Conservation (phyloP, 2,329 filamentous ascomycete genomes). For the Fusarium sp. region DNA sequence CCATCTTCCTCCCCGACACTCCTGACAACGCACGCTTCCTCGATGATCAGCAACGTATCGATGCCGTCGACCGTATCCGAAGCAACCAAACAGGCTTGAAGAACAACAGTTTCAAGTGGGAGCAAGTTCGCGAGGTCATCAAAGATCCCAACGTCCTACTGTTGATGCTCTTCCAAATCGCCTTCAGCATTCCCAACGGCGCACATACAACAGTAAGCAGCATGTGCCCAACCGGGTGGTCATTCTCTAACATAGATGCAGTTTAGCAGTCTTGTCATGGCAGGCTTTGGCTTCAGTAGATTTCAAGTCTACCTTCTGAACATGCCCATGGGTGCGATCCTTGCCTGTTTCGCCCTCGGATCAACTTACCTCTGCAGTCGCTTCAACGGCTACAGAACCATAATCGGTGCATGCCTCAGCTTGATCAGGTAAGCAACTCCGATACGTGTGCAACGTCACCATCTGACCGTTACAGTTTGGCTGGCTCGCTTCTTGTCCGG, state of each 20-base stretch:
- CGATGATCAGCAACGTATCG: constrained; percentile 15
- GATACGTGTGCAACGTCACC: fast-evolving
- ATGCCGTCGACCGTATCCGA: constrained; percentile 32
- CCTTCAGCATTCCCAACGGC: constrained; percentile 37
- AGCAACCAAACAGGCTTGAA: constrained; percentile 39
- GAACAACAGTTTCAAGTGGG: constrained; percentile 34
- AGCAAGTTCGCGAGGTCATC: constrained; percentile 36
- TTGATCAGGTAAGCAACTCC: constrained; percentile 26
- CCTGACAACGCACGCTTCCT: constrained; percentile 33
- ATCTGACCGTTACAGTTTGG: constrained; percentile 8
- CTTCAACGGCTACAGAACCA: constrained; percentile 30
- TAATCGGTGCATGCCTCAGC: constrained; percentile 29
- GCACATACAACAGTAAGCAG: constrained; percentile 33
- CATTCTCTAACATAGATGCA: background rate
- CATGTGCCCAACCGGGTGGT: fast-evolving
- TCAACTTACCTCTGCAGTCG: constrained; percentile 37
- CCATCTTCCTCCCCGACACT: constrained; percentile 32
- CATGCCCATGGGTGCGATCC: constrained; percentile 37
- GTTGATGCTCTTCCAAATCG: constrained; percentile 35
- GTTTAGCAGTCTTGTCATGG: constrained; percentile 42
- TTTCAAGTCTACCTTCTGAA: constrained; percentile 39
- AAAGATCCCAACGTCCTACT: constrained; percentile 35
- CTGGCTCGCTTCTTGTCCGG: constrained; percentile 33
- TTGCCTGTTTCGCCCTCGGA: constrained; percentile 29
- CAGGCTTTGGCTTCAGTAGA: constrained; percentile 34